Evolutionary conservation across 305 asterid species (phyloP), one percentile per base, ranked within the genome.

Genomic region (Rubia peregrina): DNA sequence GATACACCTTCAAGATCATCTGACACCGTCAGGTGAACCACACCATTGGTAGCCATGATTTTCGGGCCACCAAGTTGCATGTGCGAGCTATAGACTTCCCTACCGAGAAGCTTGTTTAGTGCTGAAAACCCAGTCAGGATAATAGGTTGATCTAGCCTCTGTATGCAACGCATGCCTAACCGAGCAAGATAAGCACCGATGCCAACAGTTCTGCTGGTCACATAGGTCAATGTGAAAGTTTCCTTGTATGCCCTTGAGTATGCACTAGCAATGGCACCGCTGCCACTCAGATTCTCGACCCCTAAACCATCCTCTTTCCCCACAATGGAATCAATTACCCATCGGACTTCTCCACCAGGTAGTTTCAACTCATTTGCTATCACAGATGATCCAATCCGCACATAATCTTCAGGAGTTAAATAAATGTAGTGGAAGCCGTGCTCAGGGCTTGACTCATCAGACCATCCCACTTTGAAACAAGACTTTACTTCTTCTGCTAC

Each of bases 51-150:
- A 0, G 96, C 99, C 99, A 95, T 95, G 66, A 95, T 90, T 81
- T 95, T 95, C 14, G 99, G 99, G 14, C 99, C 99, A 16, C 99
- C 99, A 5, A 95, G 98, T 69, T 95, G 99, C 98, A 95, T 92
- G 85, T 95, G 98, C 41, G 99, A 95, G 83, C 98, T 95, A 55
- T 95, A 95, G 30, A 95, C 99, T 83, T 95, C 99, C 75, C 98
- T 86, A 19, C 98, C 99, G 42, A 95, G 84, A 75, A 95, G 97
- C 85, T 95, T 95, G 84, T 95, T 95, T 57, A 95, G 71, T 5
- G 99, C 99, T 16, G 99, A 95, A 82, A 90, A 95, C 65, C 98
- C 99, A 0, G 99, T 95, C 69, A 95, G 89, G 80, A 95, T 95
- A 71, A 95, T 95, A 0, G 99, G 99, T 68, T 95, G 99, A 74